These are phyloP conservation scores for Microsporum canis DNA, from an alignment of 2,329 filamentous ascomycete species.

Conservation along the genomic window DNA sequence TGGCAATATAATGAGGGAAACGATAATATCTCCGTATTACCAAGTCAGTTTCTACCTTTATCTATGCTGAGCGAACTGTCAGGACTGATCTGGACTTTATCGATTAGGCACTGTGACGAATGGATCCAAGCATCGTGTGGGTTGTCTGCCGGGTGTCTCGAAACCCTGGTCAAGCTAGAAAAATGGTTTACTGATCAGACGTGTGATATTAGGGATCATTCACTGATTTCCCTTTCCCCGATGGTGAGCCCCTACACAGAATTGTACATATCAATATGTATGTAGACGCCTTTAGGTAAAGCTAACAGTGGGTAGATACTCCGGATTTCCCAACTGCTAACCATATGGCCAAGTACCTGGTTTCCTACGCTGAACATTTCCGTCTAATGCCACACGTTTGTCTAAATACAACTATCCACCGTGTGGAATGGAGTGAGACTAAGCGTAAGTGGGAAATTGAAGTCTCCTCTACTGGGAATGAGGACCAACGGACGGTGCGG, in stretches of 20 bases:
- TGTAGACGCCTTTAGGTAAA: neutral
- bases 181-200: neutral
- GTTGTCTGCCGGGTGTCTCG: neutral
- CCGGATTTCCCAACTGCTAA: slow-evolving; percentile 5
- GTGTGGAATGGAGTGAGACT: slow-evolving; percentile 8
- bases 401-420: slow-evolving; percentile 10
- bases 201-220: neutral
- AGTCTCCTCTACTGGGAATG: neutral
- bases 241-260: neutral
- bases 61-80: neutral
- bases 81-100: neutral
- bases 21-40: slow-evolving; percentile 18
- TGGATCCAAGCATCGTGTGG: neutral
- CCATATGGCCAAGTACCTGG: slow-evolving; percentile 14
- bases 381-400: slow-evolving; percentile 5
- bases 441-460: slow-evolving; percentile 13
- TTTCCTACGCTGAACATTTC: slow-evolving; percentile 13
- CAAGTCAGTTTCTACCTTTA: slow-evolving; percentile 20
- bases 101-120: neutral
- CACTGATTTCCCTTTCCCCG: neutral
- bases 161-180: neutral
- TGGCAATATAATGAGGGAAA: slow-evolving; percentile 35
- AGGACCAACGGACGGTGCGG: neutral
- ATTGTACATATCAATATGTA: neutral
- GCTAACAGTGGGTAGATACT: slow-evolving; percentile 5